A percentile compares a stretch with the other conserved stretches of the same genome.
Evolutionary conservation across 2,329 filamentous ascomycete species (phyloP).

Genomic region (Colletotrichum neosansevieriae): DNA sequence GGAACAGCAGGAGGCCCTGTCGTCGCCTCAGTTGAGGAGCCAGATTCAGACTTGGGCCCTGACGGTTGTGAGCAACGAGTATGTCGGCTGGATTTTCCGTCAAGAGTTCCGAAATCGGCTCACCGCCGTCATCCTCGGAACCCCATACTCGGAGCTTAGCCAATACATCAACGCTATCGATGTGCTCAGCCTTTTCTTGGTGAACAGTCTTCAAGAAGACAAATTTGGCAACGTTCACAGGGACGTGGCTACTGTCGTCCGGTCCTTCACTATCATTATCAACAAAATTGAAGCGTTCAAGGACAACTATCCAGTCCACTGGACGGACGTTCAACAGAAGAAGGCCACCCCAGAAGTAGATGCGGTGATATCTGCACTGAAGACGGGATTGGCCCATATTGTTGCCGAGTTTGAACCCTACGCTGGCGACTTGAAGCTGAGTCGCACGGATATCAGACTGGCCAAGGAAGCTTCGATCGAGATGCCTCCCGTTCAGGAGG

Average conservation of each 20-base stretch:
- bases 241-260: constrained; percentile 80
- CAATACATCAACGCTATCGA: constrained; percentile 79
- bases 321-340: constrained; percentile 78
- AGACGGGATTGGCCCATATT: constrained; percentile 73
- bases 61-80: constrained; percentile 59
- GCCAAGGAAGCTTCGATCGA: constrained; percentile 74
- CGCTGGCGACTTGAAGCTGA: constrained; percentile 76
- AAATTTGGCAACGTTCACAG: constrained; percentile 87
- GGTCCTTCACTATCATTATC: constrained; percentile 77
- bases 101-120: constrained; percentile 76
- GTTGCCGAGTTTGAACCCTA: constrained; percentile 81
- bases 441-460: constrained; percentile 76
- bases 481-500: constrained; percentile 39
- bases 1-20: constrained; percentile 67
- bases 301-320: constrained; percentile 71
- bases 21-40: constrained; percentile 61
- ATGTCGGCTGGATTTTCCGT: constrained; percentile 76
- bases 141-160: constrained; percentile 77
- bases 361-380: constrained; percentile 73
- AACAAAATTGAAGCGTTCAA: constrained; percentile 77
- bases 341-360: constrained; percentile 76
- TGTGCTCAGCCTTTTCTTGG: constrained; percentile 75
- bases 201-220: constrained; percentile 83
- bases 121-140: constrained; percentile 76
- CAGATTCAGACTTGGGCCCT: constrained; percentile 62